Conservation (phyloP, 257 asterid species). For the Ajuga chamaepitys region DNA sequence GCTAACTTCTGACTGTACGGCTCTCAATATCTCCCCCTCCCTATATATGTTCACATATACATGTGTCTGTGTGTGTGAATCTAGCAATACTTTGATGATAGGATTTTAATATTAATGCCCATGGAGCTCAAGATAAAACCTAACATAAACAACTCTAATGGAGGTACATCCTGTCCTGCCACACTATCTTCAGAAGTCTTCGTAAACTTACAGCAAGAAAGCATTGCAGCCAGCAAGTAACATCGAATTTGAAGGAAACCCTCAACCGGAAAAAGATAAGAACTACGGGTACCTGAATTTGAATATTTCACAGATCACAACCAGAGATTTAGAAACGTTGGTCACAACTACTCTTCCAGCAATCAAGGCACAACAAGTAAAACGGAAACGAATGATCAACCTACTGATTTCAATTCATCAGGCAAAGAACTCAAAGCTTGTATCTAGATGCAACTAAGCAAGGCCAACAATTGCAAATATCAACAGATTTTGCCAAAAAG, state of each 20-base stretch:
- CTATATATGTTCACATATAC: too few relatives aligned
- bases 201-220: too few relatives aligned
- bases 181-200: neutral
- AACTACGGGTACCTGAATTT: neutral
- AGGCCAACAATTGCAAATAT: neutral
- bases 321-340: too few relatives aligned
- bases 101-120: neutral
- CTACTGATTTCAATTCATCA: neutral
- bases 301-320: neutral
- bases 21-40: too few relatives aligned
- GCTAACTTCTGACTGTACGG: too few relatives aligned
- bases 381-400: neutral
- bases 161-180: neutral
- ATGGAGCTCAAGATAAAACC: neutral
- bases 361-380: neutral
- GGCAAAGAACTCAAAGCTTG: neutral
- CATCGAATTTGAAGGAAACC: neutral
- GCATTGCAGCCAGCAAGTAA: neutral
- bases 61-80: too few relatives aligned
- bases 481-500: neutral
- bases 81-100: too few relatives aligned
- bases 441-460: neutral
- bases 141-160: neutral
- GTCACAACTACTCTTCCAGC: neutral
- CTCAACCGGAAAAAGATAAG: neutral